Evolutionary conservation across 1,139 yeast species (phyloP), one percentile per base, ranked within the genome.

Genomic region (Debaryomycetaceae sp.): DNA sequence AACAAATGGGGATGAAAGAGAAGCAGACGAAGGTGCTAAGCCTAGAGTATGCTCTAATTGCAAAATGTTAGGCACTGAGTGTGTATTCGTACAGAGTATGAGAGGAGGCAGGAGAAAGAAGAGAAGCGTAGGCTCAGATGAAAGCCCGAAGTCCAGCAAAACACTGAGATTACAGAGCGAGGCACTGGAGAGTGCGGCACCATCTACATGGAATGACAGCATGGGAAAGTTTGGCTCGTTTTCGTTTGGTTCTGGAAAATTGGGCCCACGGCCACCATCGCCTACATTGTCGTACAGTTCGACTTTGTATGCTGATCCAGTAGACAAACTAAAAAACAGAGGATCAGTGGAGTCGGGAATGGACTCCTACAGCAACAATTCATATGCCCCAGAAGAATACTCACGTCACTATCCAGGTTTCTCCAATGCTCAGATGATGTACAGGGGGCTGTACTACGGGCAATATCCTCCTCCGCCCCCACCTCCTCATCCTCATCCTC

Each of bases 51-150:
- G 86, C 47, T 61, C 81, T 24, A 78, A 78, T 50, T 79, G 85
- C 51, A 61, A 63, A 41, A 51, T 67, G n/a, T 55, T 75, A 22
- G 74, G 75, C 4, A 56, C 68, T 1, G 73, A 73, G 29, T 80
- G 86, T 55, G 70, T 79, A 15, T 80, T 78, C 57, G 83, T 79
- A 16, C 77, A 75, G 44, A 71, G 79, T 41, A 77, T 71, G 50
- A 56, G 85, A 39, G 85, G 86, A 15, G 86, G 85, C 4, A 61
- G 81, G 33, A 61, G 85, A 17, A 67, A 67, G 44, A 69, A 65
- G 43, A 55, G 63, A 22, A 35, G 17, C 3, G 17, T 30, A 8
- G 13, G 28, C 14, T 24, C 16, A 17, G 35, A 18, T 33, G 33
- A 31, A 6, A 31, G 33, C n/a, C 11, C 17, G 33, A 31, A 15